Evolutionary conservation across 768 basidiomycete species (phyloP).

Genomic region (Amanita pseudoporphyria): DNA sequence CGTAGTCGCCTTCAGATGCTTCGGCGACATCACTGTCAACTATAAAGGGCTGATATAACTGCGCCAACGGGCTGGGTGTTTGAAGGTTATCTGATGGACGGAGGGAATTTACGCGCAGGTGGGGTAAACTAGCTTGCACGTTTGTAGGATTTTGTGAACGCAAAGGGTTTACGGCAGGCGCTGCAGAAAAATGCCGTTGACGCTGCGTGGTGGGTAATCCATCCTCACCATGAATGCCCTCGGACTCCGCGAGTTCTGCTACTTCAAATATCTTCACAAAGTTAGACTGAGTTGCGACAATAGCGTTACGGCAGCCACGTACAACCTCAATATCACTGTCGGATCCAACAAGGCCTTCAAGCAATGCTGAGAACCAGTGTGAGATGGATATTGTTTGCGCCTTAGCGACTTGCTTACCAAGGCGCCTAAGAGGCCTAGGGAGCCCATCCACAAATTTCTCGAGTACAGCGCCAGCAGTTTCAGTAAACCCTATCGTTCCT

Average conservation of each 20-base stretch:
- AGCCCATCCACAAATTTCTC: slow-evolving; percentile 68
- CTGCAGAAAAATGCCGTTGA: slow-evolving; percentile 13
- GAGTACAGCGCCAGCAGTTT: slow-evolving; percentile 56
- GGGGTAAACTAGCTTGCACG: background rate
- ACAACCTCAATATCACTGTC: slow-evolving; percentile 71
- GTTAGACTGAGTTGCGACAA: background rate
- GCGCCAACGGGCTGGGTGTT: slow-evolving; percentile 59
- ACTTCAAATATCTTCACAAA: slow-evolving; percentile 63
- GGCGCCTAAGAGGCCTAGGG: slow-evolving; percentile 63
- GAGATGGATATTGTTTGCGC: background rate
- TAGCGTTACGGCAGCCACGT: slow-evolving; percentile 12
- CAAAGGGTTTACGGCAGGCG: slow-evolving; percentile 13
- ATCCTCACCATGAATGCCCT: background rate
- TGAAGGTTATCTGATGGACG: slow-evolving; percentile 6
- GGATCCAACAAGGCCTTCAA: slow-evolving; percentile 71
- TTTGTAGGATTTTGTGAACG: background rate
- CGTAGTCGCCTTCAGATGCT: slow-evolving; percentile 14
- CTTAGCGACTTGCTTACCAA: slow-evolving; percentile 43
- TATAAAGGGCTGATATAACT: slow-evolving; percentile 60
- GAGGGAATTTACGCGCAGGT: background rate
- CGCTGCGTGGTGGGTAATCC: slow-evolving; percentile 6
- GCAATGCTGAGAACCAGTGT: slow-evolving; percentile 40
- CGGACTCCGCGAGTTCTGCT: slow-evolving; percentile 30
- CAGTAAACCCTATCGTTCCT: slow-evolving; percentile 57
- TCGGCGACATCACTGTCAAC: slow-evolving; percentile 38